Evolutionary conservation across 1,284 basidiomycete genomes (phyloP), one percentile per base, ranked within the genome.

Genomic region (Cryptococcus sp.): DNA sequence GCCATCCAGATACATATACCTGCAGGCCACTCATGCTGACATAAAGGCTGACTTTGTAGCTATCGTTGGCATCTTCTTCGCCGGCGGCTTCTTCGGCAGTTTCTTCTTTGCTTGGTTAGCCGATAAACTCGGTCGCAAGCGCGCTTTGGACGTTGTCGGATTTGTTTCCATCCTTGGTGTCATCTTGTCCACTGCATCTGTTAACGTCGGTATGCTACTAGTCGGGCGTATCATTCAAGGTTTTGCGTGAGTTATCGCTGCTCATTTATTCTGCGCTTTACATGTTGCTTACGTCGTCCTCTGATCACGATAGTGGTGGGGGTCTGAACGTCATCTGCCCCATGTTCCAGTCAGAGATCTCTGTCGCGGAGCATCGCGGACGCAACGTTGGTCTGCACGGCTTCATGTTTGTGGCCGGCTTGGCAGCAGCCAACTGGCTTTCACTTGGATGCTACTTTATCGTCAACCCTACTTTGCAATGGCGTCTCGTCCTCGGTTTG

Each of bases 111-210:
- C 58, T 39, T 60, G 50, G 54, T 50, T 60, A 13, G 57, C 57
- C 16, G 57, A 58, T 43, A 53, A 49, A n/a, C 13, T 54, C 16
- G 57, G 57, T 17, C 35, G 57, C 47, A 49, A 49, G 39, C 51
- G 52, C n/a, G 52, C 52, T 20, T 22, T 58, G 16, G 35, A 49
- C n/a, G 22, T 53, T 15, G 40, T 54, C 27, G 53, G 60, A 27
- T 13, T 65, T n/a, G 64, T 73, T 39, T 63, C 63, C 10, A 35
- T 64, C 5, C 48, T 72, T 22, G 69, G 85, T 47, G 84, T 83
- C 42, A 81, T 85, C 1, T 81, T 87, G 81, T 85, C 87, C 72
- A 65, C 83, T 10, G 85, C 84, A 15, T 84, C 85, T 3, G 78
- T 79, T 47, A 85, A 85, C 66, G 80, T 85, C 41, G 81, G 81